phyloP scores from a whole-genome alignment of 352 stramenopile species.

The Globisporangium parvum region DNA sequence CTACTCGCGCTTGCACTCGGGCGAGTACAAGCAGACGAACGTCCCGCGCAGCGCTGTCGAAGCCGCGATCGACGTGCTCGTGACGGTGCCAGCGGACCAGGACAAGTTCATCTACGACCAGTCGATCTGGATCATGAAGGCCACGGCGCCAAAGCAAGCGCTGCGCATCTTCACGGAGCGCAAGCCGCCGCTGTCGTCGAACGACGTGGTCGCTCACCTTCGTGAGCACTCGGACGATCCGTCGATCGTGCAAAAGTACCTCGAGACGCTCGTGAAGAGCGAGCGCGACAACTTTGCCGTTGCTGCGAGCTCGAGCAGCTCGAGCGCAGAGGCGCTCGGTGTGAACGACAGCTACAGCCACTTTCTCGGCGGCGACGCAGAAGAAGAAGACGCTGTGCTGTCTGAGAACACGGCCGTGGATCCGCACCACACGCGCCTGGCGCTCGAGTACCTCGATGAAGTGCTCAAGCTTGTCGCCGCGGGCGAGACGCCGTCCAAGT shows the following conservation, averaged over 20 bases:
- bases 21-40: slow-evolving; percentile 81
- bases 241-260: slow-evolving; percentile 69
- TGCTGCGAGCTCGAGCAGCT: slow-evolving; percentile 7
- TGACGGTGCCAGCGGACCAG: slow-evolving; percentile 64
- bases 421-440: slow-evolving; percentile 75
- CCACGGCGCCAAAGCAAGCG: slow-evolving; percentile 62
- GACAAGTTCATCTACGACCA: slow-evolving; percentile 86
- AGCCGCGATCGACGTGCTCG: slow-evolving; percentile 85
- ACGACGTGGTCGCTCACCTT: slow-evolving; percentile 75
- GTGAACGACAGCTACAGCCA: slow-evolving; percentile 83
- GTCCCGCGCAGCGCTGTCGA: slow-evolving; percentile 86
- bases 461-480: slow-evolving; percentile 64
- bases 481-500: slow-evolving; percentile 77
- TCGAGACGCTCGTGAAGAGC: slow-evolving; percentile 76
- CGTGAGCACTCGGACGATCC: slow-evolving; percentile 71
- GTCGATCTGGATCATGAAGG: slow-evolving; percentile 83
- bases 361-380: slow-evolving; percentile 64
- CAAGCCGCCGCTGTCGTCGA: slow-evolving; percentile 52
- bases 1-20: slow-evolving; percentile 67
- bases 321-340: slow-evolving; percentile 20
- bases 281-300: slow-evolving; percentile 22
- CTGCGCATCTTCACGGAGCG: slow-evolving; percentile 83
- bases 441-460: slow-evolving; percentile 84
- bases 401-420: slow-evolving; percentile 32
- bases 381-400: slow-evolving; percentile 37